Conservation (phyloP, 805 yeast genomes). For the Starmerella tilneyi region DNA sequence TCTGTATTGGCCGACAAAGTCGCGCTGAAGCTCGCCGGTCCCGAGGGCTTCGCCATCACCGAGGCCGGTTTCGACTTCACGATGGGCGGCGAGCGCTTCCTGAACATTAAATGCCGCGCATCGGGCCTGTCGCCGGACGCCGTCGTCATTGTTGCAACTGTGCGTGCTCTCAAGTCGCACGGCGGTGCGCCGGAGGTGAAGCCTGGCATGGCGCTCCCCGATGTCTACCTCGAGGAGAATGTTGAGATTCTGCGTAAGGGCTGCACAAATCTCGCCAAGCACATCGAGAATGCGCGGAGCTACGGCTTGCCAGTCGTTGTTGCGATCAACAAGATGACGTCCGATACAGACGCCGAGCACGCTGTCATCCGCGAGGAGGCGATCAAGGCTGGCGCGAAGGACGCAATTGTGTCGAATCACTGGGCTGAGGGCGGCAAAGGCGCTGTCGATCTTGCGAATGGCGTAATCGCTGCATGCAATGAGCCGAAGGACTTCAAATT, state of each 20-base stretch:
- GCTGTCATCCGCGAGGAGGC: conserved; percentile 72
- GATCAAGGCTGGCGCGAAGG: conserved; percentile 81
- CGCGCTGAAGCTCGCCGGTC: conserved; percentile 82
- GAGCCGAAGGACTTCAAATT: conserved; percentile 38
- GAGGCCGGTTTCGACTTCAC: conserved; percentile 99
- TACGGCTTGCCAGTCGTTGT: conserved; percentile 90
- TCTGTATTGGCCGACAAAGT: conserved; percentile 88
- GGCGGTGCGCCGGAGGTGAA: conserved; percentile 97
- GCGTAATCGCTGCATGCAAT: conserved; percentile 57
- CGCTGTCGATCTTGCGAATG: conserved; percentile 71
- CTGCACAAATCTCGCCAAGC: conserved; percentile 80
- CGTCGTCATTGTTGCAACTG: conserved; percentile 90
- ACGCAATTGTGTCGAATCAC: conserved; percentile 82
- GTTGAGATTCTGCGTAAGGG: conserved; percentile 68
- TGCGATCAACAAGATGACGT: conserved; percentile 78
- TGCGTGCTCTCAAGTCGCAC: conserved; percentile 90
- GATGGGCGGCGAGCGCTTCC: conserved; percentile 97
- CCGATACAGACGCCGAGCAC: conserved; percentile 74
- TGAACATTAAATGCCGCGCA: conserved; percentile 89
- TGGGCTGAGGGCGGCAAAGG: conserved; percentile 96
- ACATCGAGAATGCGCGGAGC: conserved; percentile 70
- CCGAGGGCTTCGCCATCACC: conserved; percentile 80
- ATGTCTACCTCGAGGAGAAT: conserved; percentile 70
- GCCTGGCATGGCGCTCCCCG: conserved; percentile 82
- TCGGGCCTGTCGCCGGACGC: conserved; percentile 82